Evolutionary conservation across 73 alveolate species (phyloP).

Genomic region (Paramecium tetraurelia): DNA sequence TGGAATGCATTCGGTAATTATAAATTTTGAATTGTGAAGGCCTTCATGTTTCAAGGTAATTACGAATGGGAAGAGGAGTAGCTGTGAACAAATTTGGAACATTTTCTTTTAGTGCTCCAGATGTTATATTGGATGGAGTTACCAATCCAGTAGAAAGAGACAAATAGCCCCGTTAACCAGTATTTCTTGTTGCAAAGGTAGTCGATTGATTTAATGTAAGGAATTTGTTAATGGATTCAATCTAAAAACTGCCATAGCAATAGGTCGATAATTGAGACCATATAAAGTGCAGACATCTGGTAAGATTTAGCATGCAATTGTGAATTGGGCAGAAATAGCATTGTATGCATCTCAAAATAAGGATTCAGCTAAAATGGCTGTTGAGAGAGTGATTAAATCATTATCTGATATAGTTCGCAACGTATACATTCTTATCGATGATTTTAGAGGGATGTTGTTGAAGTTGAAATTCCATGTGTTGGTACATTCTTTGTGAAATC

Average conservation of each 20-base stretch:
- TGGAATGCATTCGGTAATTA: constrained; percentile 51
- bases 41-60: constrained; percentile 42
- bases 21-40: background rate
- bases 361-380: constrained; percentile 60
- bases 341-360: constrained; percentile 54
- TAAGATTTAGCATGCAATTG: constrained; percentile 30
- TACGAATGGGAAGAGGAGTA: constrained; percentile 63
- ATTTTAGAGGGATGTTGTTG: constrained; percentile 49
- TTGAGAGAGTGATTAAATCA: constrained; percentile 53
- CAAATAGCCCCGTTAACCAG: constrained; percentile 52
- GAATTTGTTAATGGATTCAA: constrained; percentile 57
- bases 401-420: constrained; percentile 49
- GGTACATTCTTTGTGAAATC: constrained; percentile 54
- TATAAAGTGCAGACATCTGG: constrained; percentile 55
- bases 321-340: constrained; percentile 61
- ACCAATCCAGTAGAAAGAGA: constrained; percentile 65
- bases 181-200: constrained; percentile 49
- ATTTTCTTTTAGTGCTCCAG: constrained; percentile 65
- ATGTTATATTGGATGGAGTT: constrained; percentile 55
- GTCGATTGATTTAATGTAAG: background rate
- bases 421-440: background rate
- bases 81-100: constrained; percentile 51
- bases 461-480: constrained; percentile 58
- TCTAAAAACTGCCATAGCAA: constrained; percentile 59
- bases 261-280: constrained; percentile 54